Conservation (phyloP, 768 basidiomycete genomes). For the Infundibulicybe gibba region DNA sequence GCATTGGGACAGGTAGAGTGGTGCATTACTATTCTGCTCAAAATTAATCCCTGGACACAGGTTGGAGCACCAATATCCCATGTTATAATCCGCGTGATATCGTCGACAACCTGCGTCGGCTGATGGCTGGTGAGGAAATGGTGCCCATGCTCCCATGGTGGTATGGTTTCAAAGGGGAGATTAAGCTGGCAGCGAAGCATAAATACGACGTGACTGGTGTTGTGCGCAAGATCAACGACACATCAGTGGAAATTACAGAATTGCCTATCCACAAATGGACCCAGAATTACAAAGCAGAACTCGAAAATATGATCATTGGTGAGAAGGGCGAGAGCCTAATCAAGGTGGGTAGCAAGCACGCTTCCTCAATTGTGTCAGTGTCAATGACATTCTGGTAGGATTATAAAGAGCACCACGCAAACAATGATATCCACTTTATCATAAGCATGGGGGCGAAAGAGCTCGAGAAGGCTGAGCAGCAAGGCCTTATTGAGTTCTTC, state of each 20-base stretch:
- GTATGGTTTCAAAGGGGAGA: slow-evolving; percentile 89
- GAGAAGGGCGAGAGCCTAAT: slow-evolving; percentile 74
- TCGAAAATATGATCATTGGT: slow-evolving; percentile 80
- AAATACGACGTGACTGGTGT: slow-evolving; percentile 82
- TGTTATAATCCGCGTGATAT: slow-evolving; percentile 92
- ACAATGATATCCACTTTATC: slow-evolving; percentile 85
- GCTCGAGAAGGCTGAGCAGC: slow-evolving; percentile 82
- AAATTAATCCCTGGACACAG: slow-evolving; percentile 39
- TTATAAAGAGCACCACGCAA: slow-evolving; percentile 96
- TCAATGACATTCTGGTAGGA: slow-evolving; percentile 50
- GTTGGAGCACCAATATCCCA: slow-evolving; percentile 94
- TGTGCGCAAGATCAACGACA: slow-evolving; percentile 72
- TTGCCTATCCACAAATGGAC: slow-evolving; percentile 97
- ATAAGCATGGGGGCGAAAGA: slow-evolving; percentile 77
- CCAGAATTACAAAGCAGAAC: slow-evolving; percentile 83
- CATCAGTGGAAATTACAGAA: slow-evolving; percentile 94
- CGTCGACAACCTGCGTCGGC: slow-evolving; percentile 77
- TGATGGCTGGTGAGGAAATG: slow-evolving; percentile 83
- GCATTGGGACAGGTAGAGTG: slow-evolving; percentile 87
- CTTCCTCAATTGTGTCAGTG: neutral
- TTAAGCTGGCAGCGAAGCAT: slow-evolving; percentile 78
- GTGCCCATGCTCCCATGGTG: slow-evolving; percentile 95
- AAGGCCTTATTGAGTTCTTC: slow-evolving; percentile 90
- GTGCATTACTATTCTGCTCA: neutral
- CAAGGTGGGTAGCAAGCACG: slow-evolving; percentile 49